Conservation (phyloP, 1,284 basidiomycete genomes). For the Heterobasidion occidentale region DNA sequence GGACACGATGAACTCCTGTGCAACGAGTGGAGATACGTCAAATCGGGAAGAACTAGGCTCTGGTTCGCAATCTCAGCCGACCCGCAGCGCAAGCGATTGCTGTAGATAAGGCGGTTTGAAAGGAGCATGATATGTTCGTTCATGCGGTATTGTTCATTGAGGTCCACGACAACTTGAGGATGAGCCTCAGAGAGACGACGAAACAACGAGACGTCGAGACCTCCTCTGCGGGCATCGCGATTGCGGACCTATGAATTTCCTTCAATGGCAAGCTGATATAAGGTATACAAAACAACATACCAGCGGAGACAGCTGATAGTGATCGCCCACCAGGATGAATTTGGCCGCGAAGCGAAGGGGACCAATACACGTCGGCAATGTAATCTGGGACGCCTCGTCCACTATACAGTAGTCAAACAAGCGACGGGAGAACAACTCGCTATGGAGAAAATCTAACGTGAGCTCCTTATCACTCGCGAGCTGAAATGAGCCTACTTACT, state of each 20-base stretch:
- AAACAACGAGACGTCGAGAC: conserved; percentile 89
- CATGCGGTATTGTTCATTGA: conserved; percentile 93
- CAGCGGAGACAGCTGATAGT: conserved; percentile 92
- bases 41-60: conserved; percentile 47
- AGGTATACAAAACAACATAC: conserved; percentile 32
- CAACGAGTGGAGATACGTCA: conserved; percentile 30
- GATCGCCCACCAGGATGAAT: conserved; percentile 95
- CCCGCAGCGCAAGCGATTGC: conserved; percentile 74
- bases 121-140: conserved; percentile 94
- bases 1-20: conserved; percentile 24
- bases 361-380: conserved; percentile 90
- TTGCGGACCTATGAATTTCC: conserved; percentile 64
- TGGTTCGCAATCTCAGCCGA: conserved; percentile 61
- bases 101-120: conserved; percentile 87
- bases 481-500: conserved; percentile 41
- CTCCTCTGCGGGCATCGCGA: conserved; percentile 70
- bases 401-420: conserved; percentile 97
- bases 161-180: conserved; percentile 74
- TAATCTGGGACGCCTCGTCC: conserved; percentile 98
- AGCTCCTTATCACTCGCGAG: not conserved
- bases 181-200: conserved; percentile 81
- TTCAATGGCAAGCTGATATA: not conserved
- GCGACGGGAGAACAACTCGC: conserved; percentile 78
- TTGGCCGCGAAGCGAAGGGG: conserved; percentile 85
- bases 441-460: conserved; percentile 23